Evolutionary conservation across 768 basidiomycete genomes (phyloP).

Genomic region (Mycena venus): DNA sequence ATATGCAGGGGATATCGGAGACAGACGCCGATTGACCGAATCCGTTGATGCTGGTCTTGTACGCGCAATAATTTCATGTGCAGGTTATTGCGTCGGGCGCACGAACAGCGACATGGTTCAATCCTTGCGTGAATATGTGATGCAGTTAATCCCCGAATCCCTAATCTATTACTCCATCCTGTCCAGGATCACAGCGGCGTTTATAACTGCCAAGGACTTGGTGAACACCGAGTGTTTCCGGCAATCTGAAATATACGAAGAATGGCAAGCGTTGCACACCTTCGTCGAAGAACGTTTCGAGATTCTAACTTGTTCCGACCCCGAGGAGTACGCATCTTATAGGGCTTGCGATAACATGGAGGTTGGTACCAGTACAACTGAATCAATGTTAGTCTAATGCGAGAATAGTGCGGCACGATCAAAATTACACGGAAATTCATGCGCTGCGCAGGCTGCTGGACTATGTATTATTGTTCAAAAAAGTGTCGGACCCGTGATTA

Average conservation of each 20-base stretch:
- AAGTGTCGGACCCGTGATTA: not conserved
- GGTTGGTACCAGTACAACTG: not conserved
- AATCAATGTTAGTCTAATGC: not conserved
- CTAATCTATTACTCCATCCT: not conserved
- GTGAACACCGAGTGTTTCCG: not conserved
- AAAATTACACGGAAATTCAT: not conserved
- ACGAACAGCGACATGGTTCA: too few relatives aligned
- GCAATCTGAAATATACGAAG: not conserved
- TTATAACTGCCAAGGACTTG: not conserved
- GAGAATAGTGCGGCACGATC: not conserved
- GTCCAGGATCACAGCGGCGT: not conserved
- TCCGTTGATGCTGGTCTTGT: not conserved
- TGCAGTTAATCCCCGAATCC: not conserved
- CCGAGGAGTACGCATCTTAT: not conserved
- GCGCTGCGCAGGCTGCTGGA: not conserved
- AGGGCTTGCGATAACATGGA: not conserved
- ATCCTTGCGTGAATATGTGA: not conserved
- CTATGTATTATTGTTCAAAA: conserved; percentile 1
- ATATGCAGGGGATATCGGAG: not conserved
- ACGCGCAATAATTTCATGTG: not conserved
- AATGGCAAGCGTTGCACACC: not conserved
- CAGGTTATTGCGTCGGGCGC: too few relatives aligned
- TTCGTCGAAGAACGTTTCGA: not conserved
- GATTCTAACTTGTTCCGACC: not conserved
- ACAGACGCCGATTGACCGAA: not conserved